Conservation (phyloP, 192 early-diverging fungal species). For the Linnemannia hyalina region DNA sequence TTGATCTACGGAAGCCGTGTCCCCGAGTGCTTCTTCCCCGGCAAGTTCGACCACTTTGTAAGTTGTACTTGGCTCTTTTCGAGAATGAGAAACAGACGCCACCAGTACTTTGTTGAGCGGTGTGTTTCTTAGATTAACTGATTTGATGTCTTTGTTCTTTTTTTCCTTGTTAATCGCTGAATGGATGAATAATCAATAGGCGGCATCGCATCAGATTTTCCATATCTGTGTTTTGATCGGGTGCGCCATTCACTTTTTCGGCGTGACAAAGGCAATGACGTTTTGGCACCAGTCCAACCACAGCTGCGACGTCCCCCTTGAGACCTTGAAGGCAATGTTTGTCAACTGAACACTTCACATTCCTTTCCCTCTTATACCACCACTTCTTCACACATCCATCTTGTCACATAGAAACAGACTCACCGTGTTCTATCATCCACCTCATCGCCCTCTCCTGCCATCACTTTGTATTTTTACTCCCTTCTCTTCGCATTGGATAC, state of each 20-base stretch:
- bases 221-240: constrained; percentile 86
- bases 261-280: constrained; percentile 69
- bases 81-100: background rate
- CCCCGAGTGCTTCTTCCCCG: constrained; percentile 91
- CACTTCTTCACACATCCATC: background rate
- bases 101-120: background rate
- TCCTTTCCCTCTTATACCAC: background rate
- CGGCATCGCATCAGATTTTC: constrained; percentile 91
- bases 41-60: constrained; percentile 87
- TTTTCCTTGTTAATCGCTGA: background rate
- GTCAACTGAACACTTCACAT: background rate
- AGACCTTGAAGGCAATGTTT: constrained; percentile 31
- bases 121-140: no score
- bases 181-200: constrained; percentile 37
- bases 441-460: background rate
- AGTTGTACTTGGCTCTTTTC: constrained; percentile 21
- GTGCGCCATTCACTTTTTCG: constrained; percentile 78
- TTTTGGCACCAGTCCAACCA: constrained; percentile 62
- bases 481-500: background rate
- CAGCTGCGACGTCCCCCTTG: constrained; percentile 31
- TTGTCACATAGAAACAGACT: background rate
- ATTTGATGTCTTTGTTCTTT: no score
- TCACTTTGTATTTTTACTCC: background rate
- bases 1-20: constrained; percentile 88
- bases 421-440: background rate